Evolutionary conservation across 2,329 filamentous ascomycete genomes (phyloP), one percentile per base, ranked within the genome.

Genomic region (Talaromyces marneffei): DNA sequence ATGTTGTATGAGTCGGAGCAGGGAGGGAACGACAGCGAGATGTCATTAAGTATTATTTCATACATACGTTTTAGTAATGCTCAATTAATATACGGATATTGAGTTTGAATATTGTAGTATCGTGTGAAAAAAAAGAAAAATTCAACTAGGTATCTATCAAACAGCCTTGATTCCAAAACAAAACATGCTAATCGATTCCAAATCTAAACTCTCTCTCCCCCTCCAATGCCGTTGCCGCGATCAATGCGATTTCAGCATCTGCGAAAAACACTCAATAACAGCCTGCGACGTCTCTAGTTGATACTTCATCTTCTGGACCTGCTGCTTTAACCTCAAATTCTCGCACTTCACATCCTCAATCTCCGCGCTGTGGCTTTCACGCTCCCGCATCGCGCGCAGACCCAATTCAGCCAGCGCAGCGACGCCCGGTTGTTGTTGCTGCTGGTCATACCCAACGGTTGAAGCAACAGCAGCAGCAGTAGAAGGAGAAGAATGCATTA

Each of bases 1-100:
- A n/a, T 63, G 61, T 39, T 63, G 61, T 54, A 39, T 54, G 33
- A 44, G 29, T 27, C 57, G 61, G n/a, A 53, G 16, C 50, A 29
- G 27, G 16, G 57, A 62, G 20, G 25, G n/a, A 4, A 33, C 20
- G 10, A 20, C 27, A 5, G 25, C 23, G 23, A 52, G 42, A 27
- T 59, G 42, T 16, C 42, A 50, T 27, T 59, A 8, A 29, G 50
- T 20, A 18, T 25, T 23, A 9, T 9, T 35, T 25, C 4, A 4
- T n/a, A 23, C n/a, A n/a, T 25, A 23, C 3, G 20, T 27, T 39
- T 16, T 25, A 31, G 29, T 18, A 27, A 18, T 52, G 23, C 27
- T 23, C 27, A 33, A 33, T 33, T 35, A 12, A 20, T 35, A 29
- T 16, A 48, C n/a, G 44, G 9, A 29, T n/a, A 29, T 48, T 29